A percentile compares a stretch with the other conserved stretches of the same genome.
Evolutionary conservation across 352 stramenopile genomes (phyloP).

Genomic region (Blastocystis sp.): DNA sequence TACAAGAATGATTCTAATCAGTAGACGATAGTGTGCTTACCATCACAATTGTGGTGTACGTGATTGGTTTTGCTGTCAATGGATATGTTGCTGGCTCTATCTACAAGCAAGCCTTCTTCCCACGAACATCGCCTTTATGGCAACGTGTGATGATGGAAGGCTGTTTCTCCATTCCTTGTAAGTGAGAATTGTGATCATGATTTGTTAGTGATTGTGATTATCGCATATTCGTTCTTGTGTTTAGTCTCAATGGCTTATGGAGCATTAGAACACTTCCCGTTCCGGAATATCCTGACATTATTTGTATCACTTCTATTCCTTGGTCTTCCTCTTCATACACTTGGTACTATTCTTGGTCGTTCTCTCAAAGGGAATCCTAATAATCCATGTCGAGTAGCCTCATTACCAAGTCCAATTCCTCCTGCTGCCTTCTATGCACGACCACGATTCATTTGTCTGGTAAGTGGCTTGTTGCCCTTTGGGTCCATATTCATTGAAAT

Average conservation of each 20-base stretch:
- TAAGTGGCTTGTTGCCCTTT: slow-evolving; percentile 92
- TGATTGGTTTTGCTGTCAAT: slow-evolving; percentile 69
- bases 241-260: slow-evolving; percentile 77
- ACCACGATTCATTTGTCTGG: slow-evolving; percentile 78
- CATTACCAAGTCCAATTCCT: slow-evolving; percentile 82
- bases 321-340: slow-evolving; percentile 84
- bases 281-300: slow-evolving; percentile 74
- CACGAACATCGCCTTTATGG: slow-evolving; percentile 79
- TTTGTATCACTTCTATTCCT: slow-evolving; percentile 90
- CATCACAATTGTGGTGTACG: background rate
- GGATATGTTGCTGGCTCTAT: slow-evolving; percentile 79
- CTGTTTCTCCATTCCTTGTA: slow-evolving; percentile 6
- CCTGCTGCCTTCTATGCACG: slow-evolving; percentile 73
- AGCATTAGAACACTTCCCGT: slow-evolving; percentile 66
- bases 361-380: slow-evolving; percentile 72
- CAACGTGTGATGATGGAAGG: slow-evolving; percentile 79
- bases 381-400: slow-evolving; percentile 87
- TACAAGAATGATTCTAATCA: background rate
- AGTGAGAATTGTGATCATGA: background rate
- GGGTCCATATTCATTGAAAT: slow-evolving; percentile 99
- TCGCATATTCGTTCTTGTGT: slow-evolving; percentile 77
- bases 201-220: slow-evolving; percentile 67
- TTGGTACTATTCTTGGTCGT: slow-evolving; percentile 90
- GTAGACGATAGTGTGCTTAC: slow-evolving; percentile 54
- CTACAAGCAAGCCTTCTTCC: slow-evolving; percentile 83